These are phyloP conservation scores for Serendipita sp. DNA, from an alignment of 768 basidiomycete species.

Conservation along the genomic window DNA sequence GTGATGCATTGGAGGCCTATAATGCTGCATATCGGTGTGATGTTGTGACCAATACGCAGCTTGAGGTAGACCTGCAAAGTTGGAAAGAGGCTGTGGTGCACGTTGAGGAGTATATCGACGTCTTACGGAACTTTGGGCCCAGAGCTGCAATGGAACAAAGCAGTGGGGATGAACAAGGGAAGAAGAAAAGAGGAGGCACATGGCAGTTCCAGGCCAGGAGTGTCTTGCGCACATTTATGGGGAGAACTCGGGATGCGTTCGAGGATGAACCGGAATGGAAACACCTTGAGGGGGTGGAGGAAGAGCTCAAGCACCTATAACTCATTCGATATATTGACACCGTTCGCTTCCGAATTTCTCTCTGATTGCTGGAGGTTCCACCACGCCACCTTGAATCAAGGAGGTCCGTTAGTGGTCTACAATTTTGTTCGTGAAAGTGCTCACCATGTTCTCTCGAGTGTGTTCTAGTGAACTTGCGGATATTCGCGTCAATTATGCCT, in stretches of 20 bases:
- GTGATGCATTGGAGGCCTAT: not conserved
- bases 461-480: too few species aligned
- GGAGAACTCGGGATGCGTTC: slow-evolving; percentile 62
- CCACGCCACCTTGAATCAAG: too few species aligned
- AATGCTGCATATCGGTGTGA: slow-evolving; percentile 32
- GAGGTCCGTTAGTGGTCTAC: too few species aligned
- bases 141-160: slow-evolving; percentile 23
- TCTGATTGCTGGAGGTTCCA: too few species aligned
- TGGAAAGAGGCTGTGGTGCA: slow-evolving; percentile 68
- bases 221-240: slow-evolving; percentile 77
- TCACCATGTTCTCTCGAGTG: too few species aligned
- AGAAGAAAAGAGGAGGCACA: slow-evolving; percentile 25
- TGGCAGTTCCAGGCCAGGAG: slow-evolving; percentile 84
- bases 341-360: too few species aligned
- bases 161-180: slow-evolving; percentile 12
- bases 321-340: too few species aligned
- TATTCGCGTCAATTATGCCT: too few species aligned
- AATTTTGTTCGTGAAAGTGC: too few species aligned
- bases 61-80: slow-evolving; percentile 52
- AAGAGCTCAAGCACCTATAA: slow-evolving; percentile 35
- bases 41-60: slow-evolving; percentile 63
- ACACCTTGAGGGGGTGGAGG: slow-evolving; percentile 44
- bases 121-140: slow-evolving; percentile 71
- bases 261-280: slow-evolving; percentile 81
- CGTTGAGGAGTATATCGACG: slow-evolving; percentile 70